These are phyloP conservation scores for Hemisphaericaspora subhashii DNA, from an alignment of 1,139 yeast species.

Conservation along the genomic window DNA sequence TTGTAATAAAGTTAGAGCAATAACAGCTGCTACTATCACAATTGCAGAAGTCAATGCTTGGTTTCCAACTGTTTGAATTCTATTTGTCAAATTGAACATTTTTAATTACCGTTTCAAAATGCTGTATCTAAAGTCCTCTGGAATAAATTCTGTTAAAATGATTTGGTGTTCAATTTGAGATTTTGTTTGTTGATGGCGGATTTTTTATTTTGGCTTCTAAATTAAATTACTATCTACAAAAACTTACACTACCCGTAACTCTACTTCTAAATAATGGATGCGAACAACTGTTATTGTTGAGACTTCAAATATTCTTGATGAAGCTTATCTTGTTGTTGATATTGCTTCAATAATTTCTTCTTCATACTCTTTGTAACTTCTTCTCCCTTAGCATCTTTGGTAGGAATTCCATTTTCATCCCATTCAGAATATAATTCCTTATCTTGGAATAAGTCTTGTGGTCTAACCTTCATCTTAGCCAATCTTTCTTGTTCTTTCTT, in stretches of 20 bases:
- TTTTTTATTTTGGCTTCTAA: no score
- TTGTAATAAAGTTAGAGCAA: slow-evolving; percentile 50
- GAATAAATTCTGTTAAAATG: neutral
- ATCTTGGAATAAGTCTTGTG: slow-evolving; percentile 70
- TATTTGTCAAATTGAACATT: slow-evolving; percentile 42
- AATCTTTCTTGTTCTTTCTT: slow-evolving; percentile 64
- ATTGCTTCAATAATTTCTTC: slow-evolving; percentile 78
- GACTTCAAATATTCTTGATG: slow-evolving; percentile 59
- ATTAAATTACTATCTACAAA: no score
- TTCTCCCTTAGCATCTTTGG: slow-evolving; percentile 73
- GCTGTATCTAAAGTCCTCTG: neutral
- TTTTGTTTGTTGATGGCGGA: neutral
- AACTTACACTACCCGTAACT: no score
- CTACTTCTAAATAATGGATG: neutral
- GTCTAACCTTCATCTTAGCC: slow-evolving; percentile 69
- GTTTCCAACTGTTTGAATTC: slow-evolving; percentile 57
- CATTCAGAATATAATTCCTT: slow-evolving; percentile 61
- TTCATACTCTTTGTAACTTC: slow-evolving; percentile 85
- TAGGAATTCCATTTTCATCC: slow-evolving; percentile 86
- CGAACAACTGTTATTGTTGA: slow-evolving; percentile 1
- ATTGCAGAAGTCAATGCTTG: slow-evolving; percentile 55
- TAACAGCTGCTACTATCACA: slow-evolving; percentile 45
- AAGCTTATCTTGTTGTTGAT: slow-evolving; percentile 78
- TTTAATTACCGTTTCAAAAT: neutral
- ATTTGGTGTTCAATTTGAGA: neutral